Evolutionary conservation across 257 asterid genomes (phyloP), one percentile per base, ranked within the genome.

Genomic region (Sherardia arvensis): DNA sequence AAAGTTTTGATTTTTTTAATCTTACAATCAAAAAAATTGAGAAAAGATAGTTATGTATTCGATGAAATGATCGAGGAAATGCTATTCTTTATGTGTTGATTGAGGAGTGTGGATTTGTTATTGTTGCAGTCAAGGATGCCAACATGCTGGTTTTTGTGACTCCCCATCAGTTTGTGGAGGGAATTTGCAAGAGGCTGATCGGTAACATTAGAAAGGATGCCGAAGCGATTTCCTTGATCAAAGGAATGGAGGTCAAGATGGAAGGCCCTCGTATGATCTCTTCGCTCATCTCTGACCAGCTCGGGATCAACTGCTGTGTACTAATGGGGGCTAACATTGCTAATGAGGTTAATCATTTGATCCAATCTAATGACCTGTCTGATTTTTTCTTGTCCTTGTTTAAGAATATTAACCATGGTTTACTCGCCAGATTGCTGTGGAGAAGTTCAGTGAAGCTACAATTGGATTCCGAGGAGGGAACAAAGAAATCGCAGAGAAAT

Each of bases 211-310:
- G 80, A 65, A 73, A 75, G 43, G 87, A 87, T 54, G 94, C 86
- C 0, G 79, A 81, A 69, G 95, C 95, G 11, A 84, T 89, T 68
- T 89, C 97, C 12, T 77, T 89, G 18, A 84, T 84, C 27, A 89
- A 89, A 77, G 97, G 87, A 58, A 90, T 90, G 97, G 95, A 90
- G 73, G 95, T 90, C 51, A 90, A 85, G 86, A 82, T 32, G 84
- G 97, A 90, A 71, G 97, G 97, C 54, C 96, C 96, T n/a, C 76
- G 89, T 76, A 90, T 90, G 96, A 87, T 90, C 69, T 90, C 96
- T 51, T 72, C 87, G 33, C 88, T 85, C 73, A 85, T 90, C 62
- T 74, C 96, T 0, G 78, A 85, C 61, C 77, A 66, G 61, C 96
- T 90, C 26, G 87, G 86, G 15, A 71, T 87, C 71, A 82, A 71